Base-by-base conservation (phyloP, 345 rosid genomes). In the Cardamine chenopodiifolia region DNA sequence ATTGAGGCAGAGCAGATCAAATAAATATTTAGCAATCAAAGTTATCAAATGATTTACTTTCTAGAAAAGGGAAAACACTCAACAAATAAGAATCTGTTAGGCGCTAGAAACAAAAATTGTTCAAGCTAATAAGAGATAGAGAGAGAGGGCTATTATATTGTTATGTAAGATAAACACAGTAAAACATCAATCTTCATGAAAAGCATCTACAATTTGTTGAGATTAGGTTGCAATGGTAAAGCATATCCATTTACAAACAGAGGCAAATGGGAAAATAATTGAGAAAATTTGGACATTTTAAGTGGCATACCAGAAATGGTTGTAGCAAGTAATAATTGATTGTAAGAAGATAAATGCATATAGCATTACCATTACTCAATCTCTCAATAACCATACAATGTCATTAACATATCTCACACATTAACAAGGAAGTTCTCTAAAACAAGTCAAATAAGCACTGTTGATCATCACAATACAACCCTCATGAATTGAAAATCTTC, bases 391-490 rank as follows among this genome's bases (percentile, higher is more conserved):
- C 18, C 17, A 48, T 18, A 19, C 28, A 66, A 31, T 48, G 18
- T 53, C 22, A 53, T 32, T n/a, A 53, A 66, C 31, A 66, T 20
- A 52, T 52, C 42, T 57, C 70, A 49, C 20, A 13, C 45, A 22
- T 49, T 0, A 40, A 26, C 31, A 37, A 55, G 15, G 20, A 35
- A 3, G 4, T 8, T 15, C 22, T 34, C 61, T 52, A 8, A 34
- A 67, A 49, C 35, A 68, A n/a, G 17, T 35, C 39, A 39, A 17
- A 22, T 15, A 53, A 65, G 56, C 70, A 47, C n/a, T 64, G 28
- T 48, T 48, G 49, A 6, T 37, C 28, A 23, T 68, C 26, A 59
- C 34, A 45, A 50, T 60, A 57, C 47, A 39, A 37, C 8, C 11
- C 39, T 39, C 12, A 68, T 25, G 37, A 49, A 15, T 7, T 42